Evolutionary conservation across 768 basidiomycete genomes (phyloP).

Genomic region (Calvatia gigantea): DNA sequence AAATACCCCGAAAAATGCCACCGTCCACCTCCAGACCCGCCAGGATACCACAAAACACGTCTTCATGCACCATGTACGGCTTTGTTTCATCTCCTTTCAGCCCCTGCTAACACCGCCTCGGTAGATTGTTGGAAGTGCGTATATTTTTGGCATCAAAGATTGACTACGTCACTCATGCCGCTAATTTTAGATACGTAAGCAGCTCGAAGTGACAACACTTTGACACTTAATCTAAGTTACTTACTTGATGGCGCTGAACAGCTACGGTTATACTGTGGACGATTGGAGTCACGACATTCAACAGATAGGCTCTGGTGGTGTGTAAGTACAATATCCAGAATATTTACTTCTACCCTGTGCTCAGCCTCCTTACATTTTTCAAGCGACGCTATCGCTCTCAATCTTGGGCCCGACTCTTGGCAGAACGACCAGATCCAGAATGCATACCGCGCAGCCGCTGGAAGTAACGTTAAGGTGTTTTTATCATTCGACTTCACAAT

Average conservation of each 20-base stretch:
- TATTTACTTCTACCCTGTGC: slow-evolving; percentile 14
- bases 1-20: not conserved
- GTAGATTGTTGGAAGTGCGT: slow-evolving; percentile 47
- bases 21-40: slow-evolving; percentile 18
- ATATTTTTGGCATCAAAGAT: not conserved
- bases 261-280: slow-evolving; percentile 34
- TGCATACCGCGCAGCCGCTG: slow-evolving; percentile 50
- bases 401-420: slow-evolving; percentile 56
- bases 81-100: not conserved
- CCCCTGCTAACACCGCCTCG: not conserved
- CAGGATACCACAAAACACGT: slow-evolving; percentile 44
- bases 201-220: slow-evolving; percentile 11
- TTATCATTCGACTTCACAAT: slow-evolving; percentile 55
- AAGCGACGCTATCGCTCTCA: slow-evolving; percentile 61
- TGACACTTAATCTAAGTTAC: not conserved
- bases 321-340: slow-evolving; percentile 27
- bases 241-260: slow-evolving; percentile 16
- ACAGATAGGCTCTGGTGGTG: slow-evolving; percentile 36
- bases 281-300: slow-evolving; percentile 42
- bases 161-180: slow-evolving; percentile 7
- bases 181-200: slow-evolving; percentile 39
- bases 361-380: not conserved
- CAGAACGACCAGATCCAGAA: slow-evolving; percentile 41
- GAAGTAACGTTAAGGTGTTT: slow-evolving; percentile 48
- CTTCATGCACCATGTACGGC: slow-evolving; percentile 48